Evolutionary conservation across 495 filamentous ascomycete genomes (phyloP).

Genomic region (Peziza echinospora): DNA sequence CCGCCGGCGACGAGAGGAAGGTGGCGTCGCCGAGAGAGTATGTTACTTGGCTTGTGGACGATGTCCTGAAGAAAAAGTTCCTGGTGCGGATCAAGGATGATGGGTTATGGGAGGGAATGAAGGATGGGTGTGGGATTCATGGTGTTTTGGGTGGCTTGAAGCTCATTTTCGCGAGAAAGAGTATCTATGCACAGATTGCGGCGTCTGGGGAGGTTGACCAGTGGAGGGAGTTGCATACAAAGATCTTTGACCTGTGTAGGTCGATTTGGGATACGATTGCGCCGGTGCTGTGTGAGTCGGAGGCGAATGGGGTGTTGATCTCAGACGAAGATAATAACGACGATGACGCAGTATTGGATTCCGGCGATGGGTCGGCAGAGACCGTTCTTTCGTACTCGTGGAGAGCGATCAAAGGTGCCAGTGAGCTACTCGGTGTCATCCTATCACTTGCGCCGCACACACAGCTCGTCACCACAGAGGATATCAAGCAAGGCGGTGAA

Average conservation of each 20-base stretch:
- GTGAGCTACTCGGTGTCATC: slow-evolving; percentile 36
- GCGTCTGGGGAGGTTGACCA: slow-evolving; percentile 21
- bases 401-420: slow-evolving; percentile 72
- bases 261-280: slow-evolving; percentile 54
- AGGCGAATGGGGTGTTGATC: slow-evolving; percentile 69
- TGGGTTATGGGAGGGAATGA: slow-evolving; percentile 4
- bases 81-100: slow-evolving; percentile 10
- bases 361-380: slow-evolving; percentile 48
- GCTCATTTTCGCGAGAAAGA: slow-evolving; percentile 19
- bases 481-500: slow-evolving; percentile 38
- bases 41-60: slow-evolving; percentile 7
- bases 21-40: background rate
- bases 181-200: slow-evolving; percentile 10
- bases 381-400: slow-evolving; percentile 83
- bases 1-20: background rate
- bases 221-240: slow-evolving; percentile 30
- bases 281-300: slow-evolving; percentile 65
- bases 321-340: slow-evolving; percentile 46
- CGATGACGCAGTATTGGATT: slow-evolving; percentile 7
- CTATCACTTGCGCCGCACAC: slow-evolving; percentile 23
- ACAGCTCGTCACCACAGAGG: slow-evolving; percentile 18
- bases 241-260: slow-evolving; percentile 34
- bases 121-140: slow-evolving; percentile 9
- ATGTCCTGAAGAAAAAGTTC: slow-evolving; percentile 6
- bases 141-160: slow-evolving; percentile 10